Conservation (phyloP, 1,284 basidiomycete species). For the Apiotrichum veenhuisii region DNA sequence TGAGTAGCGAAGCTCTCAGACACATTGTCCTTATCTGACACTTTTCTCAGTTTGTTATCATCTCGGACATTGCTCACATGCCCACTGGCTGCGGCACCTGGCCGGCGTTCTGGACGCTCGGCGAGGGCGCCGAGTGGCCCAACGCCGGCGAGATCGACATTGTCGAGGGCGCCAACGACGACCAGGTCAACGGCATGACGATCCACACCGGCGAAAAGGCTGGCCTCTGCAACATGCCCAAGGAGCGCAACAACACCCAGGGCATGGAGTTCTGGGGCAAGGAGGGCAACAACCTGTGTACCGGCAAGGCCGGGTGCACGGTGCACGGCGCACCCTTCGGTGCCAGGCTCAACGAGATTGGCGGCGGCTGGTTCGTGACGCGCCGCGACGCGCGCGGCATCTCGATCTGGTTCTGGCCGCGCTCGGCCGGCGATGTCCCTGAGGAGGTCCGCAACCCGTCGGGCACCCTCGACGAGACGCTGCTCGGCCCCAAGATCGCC, state of each 20-base stretch:
- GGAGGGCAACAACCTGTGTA: slow-evolving; percentile 57
- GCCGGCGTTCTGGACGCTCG: slow-evolving; percentile 66
- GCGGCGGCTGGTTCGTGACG: slow-evolving; percentile 75
- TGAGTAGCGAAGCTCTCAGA: slow-evolving; percentile 17
- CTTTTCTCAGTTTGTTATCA: slow-evolving; percentile 5
- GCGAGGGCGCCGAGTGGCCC: slow-evolving; percentile 61
- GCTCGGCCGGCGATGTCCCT: slow-evolving; percentile 3
- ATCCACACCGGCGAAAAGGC: slow-evolving; percentile 42
- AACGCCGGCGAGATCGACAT: slow-evolving; percentile 77
- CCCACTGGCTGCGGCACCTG: slow-evolving; percentile 52
- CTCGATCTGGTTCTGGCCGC: slow-evolving; percentile 14
- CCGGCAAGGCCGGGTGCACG: slow-evolving; percentile 32
- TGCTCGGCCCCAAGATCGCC: slow-evolving; percentile 8
- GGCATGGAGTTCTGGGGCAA: slow-evolving; percentile 46
- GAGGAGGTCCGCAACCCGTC: not conserved
- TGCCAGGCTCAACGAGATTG: slow-evolving; percentile 49
- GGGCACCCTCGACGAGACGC: slow-evolving; percentile 3
- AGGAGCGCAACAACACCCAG: not conserved
- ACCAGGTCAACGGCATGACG: slow-evolving; percentile 7
- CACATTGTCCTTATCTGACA: not conserved
- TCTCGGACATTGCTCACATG: slow-evolving; percentile 47
- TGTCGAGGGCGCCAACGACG: slow-evolving; percentile 58
- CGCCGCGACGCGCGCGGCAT: slow-evolving; percentile 30
- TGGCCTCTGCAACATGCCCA: slow-evolving; percentile 47
- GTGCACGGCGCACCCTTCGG: slow-evolving; percentile 21